Percentiles rank a stretch among this genome's conserved stretches.
Evolutionary conservation across 179 eudicot species (phyloP).

Genomic region (Dionaea muscipula): DNA sequence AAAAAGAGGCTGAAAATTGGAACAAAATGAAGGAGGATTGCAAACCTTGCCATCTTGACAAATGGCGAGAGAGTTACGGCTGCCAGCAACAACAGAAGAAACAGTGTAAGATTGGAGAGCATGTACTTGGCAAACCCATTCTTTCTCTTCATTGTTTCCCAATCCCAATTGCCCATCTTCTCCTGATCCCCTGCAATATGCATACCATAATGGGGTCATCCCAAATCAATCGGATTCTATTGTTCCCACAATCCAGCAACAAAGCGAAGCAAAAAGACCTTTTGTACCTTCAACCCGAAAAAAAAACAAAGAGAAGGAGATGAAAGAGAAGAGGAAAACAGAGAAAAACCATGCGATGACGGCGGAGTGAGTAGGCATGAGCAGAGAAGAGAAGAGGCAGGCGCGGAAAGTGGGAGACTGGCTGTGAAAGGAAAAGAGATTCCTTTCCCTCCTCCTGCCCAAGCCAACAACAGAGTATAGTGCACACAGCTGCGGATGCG

Average conservation of each 20-base stretch:
- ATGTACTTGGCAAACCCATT: conserved; percentile 51
- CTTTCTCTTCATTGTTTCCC: conserved; percentile 72
- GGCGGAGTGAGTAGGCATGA: conserved; percentile 44
- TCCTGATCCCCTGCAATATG: conserved; percentile 67
- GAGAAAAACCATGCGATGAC: conserved; percentile 54
- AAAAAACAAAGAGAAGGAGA: background rate
- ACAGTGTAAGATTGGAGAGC: conserved; percentile 35
- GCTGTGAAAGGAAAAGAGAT: too few relatives aligned
- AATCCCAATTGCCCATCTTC: conserved; percentile 95
- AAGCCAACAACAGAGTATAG: too few relatives aligned
- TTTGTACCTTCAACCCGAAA: background rate
- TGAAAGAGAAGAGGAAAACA: background rate
- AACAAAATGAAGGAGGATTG: background rate
- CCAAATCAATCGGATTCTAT: background rate
- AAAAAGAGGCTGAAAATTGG: background rate
- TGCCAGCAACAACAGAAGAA: conserved; percentile 76
- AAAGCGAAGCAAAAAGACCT: background rate
- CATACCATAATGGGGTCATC: background rate
- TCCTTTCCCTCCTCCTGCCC: too few relatives aligned
- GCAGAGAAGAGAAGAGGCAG: background rate
- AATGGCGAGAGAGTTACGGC: conserved; percentile 94
- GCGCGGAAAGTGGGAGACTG: too few relatives aligned
- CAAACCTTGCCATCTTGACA: conserved; percentile 76
- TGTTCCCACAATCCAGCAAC: background rate
- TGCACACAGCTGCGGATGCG: too few relatives aligned